Conservation (phyloP, 371 early-diverging fungal species). For the Capillidium rhysosporum region DNA sequence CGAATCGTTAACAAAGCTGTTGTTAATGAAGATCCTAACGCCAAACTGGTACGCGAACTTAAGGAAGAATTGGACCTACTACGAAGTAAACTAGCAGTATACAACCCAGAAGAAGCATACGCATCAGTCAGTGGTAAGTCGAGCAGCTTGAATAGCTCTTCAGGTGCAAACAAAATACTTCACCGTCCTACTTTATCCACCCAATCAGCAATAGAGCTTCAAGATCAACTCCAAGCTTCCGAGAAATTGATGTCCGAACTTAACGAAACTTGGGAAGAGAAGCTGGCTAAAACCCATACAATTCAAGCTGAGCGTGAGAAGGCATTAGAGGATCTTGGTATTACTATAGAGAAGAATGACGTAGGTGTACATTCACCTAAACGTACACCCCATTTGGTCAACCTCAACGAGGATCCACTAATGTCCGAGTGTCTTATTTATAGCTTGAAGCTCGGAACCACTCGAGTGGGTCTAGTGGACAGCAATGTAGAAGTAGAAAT, state of each 20-base stretch:
- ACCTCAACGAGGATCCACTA: constrained; percentile 75
- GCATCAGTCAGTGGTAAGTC: not conserved
- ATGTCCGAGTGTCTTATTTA: constrained; percentile 81
- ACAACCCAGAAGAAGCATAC: constrained; percentile 28
- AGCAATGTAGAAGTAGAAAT: constrained; percentile 34
- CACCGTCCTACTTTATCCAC: constrained; percentile 14
- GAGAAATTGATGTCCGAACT: constrained; percentile 72
- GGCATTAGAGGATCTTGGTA: constrained; percentile 61
- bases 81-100: constrained; percentile 32
- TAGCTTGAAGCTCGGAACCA: constrained; percentile 56
- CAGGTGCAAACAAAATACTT: constrained; percentile 4
- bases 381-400: constrained; percentile 68
- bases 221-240: constrained; percentile 64
- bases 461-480: constrained; percentile 42
- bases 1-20: constrained; percentile 77
- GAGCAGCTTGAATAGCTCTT: not conserved
- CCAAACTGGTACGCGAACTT: constrained; percentile 64
- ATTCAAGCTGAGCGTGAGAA: constrained; percentile 54
- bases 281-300: constrained; percentile 47
- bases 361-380: constrained; percentile 69
- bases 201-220: constrained; percentile 33
- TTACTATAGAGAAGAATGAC: constrained; percentile 46
- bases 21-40: constrained; percentile 82
- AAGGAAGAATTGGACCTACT: constrained; percentile 61
- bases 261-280: constrained; percentile 73